A percentile compares a stretch with the other conserved stretches of the same genome.
phyloP scores from a whole-genome alignment of 129 eudicot genomes.

The Tanacetum coccineum region DNA sequence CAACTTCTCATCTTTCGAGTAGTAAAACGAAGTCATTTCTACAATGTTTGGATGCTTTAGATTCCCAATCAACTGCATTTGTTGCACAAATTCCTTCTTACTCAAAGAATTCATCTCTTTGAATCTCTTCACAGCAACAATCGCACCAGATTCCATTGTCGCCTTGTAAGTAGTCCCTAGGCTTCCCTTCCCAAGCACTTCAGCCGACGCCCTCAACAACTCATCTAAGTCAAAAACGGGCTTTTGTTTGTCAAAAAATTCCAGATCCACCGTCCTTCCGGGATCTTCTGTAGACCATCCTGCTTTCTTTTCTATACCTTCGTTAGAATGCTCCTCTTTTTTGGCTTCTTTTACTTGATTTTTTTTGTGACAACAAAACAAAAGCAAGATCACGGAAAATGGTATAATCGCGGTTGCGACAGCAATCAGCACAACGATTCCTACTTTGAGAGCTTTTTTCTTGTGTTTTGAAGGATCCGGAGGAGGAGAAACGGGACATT shows the following conservation, averaged over 20 bases:
- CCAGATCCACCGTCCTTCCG: conserved; percentile 39
- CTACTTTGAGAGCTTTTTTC: conserved; percentile 31
- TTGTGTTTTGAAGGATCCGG: conserved; percentile 24
- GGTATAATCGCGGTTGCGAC: conserved; percentile 43
- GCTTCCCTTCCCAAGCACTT: conserved; percentile 65
- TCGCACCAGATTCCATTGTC: conserved; percentile 45
- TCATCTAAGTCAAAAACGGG: conserved; percentile 60
- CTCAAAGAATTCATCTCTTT: conserved; percentile 40
- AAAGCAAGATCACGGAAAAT: conserved; percentile 31
- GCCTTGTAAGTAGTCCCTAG: conserved; percentile 79
- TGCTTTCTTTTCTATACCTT: conserved; percentile 24
- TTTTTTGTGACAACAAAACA: conserved; percentile 40
- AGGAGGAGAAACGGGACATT: conserved; percentile 27
- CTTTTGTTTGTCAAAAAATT: conserved; percentile 43
- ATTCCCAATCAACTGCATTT: conserved; percentile 63
- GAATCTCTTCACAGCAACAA: conserved; percentile 55
- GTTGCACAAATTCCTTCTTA: conserved; percentile 61
- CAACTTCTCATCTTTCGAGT: conserved; percentile 65
- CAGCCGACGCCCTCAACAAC: conserved; percentile 64
- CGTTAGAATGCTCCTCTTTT: conserved; percentile 20
- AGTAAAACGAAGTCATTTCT: conserved; percentile 48
- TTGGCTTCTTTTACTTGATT: conserved; percentile 15
- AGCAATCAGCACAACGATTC: conserved; percentile 53
- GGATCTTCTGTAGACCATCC: conserved; percentile 56
- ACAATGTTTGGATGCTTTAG: conserved; percentile 57